phyloP scores from a whole-genome alignment of 208 protist species.

The Vickermania spadyakhi region DNA sequence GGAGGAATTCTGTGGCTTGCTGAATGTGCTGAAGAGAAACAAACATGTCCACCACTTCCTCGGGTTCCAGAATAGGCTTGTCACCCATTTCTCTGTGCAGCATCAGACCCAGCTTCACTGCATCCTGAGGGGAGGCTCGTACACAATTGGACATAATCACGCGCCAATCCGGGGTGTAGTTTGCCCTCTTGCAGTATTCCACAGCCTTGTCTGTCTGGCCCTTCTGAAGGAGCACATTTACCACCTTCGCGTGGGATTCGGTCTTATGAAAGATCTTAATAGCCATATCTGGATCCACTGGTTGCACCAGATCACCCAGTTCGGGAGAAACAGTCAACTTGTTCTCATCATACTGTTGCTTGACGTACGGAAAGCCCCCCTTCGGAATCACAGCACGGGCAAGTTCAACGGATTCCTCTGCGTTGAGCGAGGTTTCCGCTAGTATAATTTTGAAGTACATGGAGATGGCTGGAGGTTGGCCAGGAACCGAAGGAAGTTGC shows the following conservation, averaged over 20 bases:
- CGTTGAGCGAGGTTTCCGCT: slow-evolving; percentile 95
- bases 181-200: slow-evolving; percentile 95
- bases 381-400: slow-evolving; percentile 92
- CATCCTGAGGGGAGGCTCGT: slow-evolving; percentile 86
- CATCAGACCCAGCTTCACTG: slow-evolving; percentile 89
- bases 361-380: slow-evolving; percentile 85
- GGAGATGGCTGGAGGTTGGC: slow-evolving; percentile 93
- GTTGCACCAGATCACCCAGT: slow-evolving; percentile 96
- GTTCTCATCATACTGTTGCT: slow-evolving; percentile 98
- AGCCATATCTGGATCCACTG: slow-evolving; percentile 87
- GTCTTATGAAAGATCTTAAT: slow-evolving; percentile 97
- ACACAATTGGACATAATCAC: slow-evolving; percentile 92
- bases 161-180: slow-evolving; percentile 95
- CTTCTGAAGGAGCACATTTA: slow-evolving; percentile 90
- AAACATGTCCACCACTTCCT: slow-evolving; percentile 95
- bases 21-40: slow-evolving; percentile 93
- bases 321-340: slow-evolving; percentile 98
- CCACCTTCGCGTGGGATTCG: slow-evolving; percentile 91
- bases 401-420: slow-evolving; percentile 97
- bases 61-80: slow-evolving; percentile 65
- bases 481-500: slow-evolving; percentile 44
- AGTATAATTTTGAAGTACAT: slow-evolving; percentile 98
- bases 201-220: slow-evolving; percentile 97
- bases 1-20: slow-evolving; percentile 96
- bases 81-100: slow-evolving; percentile 81